These are phyloP conservation scores for Salix caprea DNA, from an alignment of 345 rosid genomes.

Conservation along the genomic window DNA sequence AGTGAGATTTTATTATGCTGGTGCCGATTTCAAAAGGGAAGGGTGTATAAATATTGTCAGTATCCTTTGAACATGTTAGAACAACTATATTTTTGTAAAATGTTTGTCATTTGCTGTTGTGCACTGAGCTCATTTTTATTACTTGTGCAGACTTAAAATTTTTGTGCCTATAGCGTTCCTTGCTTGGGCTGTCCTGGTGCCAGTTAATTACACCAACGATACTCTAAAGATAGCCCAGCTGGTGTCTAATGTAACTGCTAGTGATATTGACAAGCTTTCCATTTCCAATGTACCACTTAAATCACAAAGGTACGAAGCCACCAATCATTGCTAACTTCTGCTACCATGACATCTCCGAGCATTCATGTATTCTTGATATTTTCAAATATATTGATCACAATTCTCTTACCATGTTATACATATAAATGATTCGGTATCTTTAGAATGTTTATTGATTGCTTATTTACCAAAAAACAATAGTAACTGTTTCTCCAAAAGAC, in stretches of 20 bases:
- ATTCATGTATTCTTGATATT: neutral
- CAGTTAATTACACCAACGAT: constrained; percentile 64
- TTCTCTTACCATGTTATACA: neutral
- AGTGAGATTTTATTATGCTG: no score
- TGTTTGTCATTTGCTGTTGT: neutral
- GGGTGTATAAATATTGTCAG: neutral
- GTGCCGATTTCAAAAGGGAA: no score
- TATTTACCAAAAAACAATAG: neutral
- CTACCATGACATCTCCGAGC: neutral
- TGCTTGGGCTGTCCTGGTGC: constrained; percentile 78
- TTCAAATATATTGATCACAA: neutral
- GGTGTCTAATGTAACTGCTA: constrained; percentile 56
- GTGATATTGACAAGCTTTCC: constrained; percentile 85
- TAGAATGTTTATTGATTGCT: neutral
- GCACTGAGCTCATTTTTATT: constrained; percentile 9
- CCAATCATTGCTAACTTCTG: neutral
- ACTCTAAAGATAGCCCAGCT: constrained; percentile 35
- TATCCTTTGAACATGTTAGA: neutral
- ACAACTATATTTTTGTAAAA: neutral
- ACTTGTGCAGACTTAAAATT: constrained; percentile 63
- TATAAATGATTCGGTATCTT: neutral
- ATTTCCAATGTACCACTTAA: constrained; percentile 66
- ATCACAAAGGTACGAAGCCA: constrained; percentile 53
- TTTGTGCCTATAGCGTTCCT: constrained; percentile 71
- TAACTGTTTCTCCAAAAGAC: neutral